Evolutionary conservation across 2,329 filamentous ascomycete species (phyloP).

Genomic region (Emergomyces pasteurianus): DNA sequence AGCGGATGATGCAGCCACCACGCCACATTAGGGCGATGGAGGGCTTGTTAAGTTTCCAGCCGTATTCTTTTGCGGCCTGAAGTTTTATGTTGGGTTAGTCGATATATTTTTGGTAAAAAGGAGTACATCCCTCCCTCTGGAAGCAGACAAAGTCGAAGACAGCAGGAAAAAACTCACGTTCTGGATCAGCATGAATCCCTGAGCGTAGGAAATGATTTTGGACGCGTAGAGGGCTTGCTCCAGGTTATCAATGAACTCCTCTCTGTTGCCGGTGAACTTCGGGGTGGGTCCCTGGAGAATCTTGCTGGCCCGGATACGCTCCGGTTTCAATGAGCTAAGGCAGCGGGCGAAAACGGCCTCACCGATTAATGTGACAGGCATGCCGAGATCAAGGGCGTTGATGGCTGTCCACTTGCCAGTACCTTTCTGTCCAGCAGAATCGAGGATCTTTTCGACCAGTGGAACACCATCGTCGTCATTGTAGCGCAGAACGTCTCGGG

Average conservation of each 20-base stretch:
- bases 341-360: constrained; percentile 94
- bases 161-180: constrained; percentile 62
- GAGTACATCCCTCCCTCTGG: too few species aligned
- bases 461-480: constrained; percentile 86
- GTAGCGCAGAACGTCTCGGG: constrained; percentile 95
- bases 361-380: constrained; percentile 96
- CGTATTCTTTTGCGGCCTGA: constrained; percentile 86
- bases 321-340: constrained; percentile 84
- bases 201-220: constrained; percentile 99
- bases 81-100: constrained; percentile 13
- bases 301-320: constrained; percentile 71
- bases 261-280: constrained; percentile 79
- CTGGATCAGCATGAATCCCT: constrained; percentile 99
- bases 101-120: background rate
- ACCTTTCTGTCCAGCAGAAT: constrained; percentile 98
- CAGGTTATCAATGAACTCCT: constrained; percentile 89
- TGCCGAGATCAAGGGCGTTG: constrained; percentile 95
- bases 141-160: too few species aligned
- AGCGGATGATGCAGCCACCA: constrained; percentile 98
- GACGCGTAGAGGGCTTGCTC: constrained; percentile 98
- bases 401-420: constrained; percentile 99
- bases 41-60: constrained; percentile 99
- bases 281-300: constrained; percentile 67
- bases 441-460: constrained; percentile 96
- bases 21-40: constrained; percentile 99